phyloP scores from a whole-genome alignment of 331 rosid genomes.

The Saraca asoca region DNA sequence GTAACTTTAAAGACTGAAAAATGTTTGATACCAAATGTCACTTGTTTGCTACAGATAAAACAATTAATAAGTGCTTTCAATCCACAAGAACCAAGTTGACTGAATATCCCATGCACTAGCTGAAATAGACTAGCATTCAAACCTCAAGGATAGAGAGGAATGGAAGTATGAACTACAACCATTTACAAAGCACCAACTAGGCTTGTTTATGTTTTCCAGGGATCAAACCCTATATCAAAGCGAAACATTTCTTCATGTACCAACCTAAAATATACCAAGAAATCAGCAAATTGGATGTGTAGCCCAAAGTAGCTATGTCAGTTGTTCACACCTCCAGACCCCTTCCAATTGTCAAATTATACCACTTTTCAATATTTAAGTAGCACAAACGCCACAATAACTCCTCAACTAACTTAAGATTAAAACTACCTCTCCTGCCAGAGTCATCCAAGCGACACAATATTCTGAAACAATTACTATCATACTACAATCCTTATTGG shows the following conservation, averaged over 20 bases:
- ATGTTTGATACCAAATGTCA: conserved; percentile 15
- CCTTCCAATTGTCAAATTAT: not conserved
- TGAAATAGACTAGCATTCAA: not conserved
- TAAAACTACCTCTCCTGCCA: conserved; percentile 28
- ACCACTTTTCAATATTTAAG: not conserved
- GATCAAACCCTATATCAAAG: not conserved
- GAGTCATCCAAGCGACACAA: conserved; percentile 23
- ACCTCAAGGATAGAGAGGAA: not conserved
- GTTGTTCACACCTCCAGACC: not conserved
- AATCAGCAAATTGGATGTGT: conserved; percentile 2
- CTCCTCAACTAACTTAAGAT: conserved; percentile 4
- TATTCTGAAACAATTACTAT: conserved; percentile 18
- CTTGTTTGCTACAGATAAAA: not conserved
- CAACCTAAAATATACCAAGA: not conserved
- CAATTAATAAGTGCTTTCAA: not conserved
- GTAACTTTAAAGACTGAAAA: conserved; percentile 10
- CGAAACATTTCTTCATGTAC: conserved; percentile 5
- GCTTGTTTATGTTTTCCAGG: conserved; percentile 13
- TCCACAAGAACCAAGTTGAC: not conserved
- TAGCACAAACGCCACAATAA: not conserved
- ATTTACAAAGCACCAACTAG: not conserved
- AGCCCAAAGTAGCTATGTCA: conserved; percentile 6
- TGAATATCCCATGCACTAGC: not conserved
- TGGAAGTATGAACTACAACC: not conserved
- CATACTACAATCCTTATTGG: not conserved